Percentiles rank a stretch among this genome's conserved stretches.
phyloP scores from a whole-genome alignment of 2,329 filamentous ascomycete genomes.

The Cucurbitaria berberidis region DNA sequence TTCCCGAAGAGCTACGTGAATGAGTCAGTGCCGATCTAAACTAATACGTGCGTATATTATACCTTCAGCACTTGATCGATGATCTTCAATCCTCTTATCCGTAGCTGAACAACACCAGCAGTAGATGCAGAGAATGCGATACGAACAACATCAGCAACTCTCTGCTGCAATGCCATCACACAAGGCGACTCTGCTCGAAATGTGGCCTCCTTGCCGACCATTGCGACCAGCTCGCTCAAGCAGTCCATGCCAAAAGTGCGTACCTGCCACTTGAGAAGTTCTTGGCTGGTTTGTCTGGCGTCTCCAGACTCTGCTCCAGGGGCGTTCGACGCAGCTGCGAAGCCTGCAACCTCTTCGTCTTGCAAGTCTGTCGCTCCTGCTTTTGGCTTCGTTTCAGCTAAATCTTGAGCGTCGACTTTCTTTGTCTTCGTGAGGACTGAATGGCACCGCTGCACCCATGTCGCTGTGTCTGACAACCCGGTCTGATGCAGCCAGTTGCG shows the following conservation, averaged over 20 bases:
- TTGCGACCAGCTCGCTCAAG: constrained; percentile 78
- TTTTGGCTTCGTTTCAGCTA: constrained; percentile 55
- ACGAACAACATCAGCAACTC: constrained; percentile 88
- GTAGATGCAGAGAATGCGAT: constrained; percentile 98
- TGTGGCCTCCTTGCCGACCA: constrained; percentile 79
- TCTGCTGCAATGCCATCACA: constrained; percentile 78
- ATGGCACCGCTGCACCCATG: constrained; percentile 91
- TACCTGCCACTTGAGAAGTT: constrained; percentile 93
- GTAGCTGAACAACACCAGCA: constrained; percentile 85
- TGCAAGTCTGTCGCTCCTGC: constrained; percentile 76
- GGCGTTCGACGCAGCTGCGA: constrained; percentile 75
- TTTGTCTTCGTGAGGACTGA: constrained; percentile 87
- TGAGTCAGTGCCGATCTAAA: constrained; percentile 5
- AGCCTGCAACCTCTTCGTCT: constrained; percentile 96
- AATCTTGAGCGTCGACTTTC: constrained; percentile 65
- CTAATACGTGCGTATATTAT: neutral
- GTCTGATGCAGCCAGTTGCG: constrained; percentile 94
- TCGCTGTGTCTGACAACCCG: constrained; percentile 75
- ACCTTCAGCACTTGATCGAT: constrained; percentile 87
- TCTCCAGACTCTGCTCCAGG: constrained; percentile 52
- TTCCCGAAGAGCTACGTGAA: constrained; percentile 79
- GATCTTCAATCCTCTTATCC: constrained; percentile 90
- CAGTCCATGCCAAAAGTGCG: constrained; percentile 92
- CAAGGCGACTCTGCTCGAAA: constrained; percentile 79
- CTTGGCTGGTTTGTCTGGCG: constrained; percentile 65